These are phyloP conservation scores for Trichoderma atrobrunneum DNA, from an alignment of 2,329 filamentous ascomycete genomes.

Conservation along the genomic window DNA sequence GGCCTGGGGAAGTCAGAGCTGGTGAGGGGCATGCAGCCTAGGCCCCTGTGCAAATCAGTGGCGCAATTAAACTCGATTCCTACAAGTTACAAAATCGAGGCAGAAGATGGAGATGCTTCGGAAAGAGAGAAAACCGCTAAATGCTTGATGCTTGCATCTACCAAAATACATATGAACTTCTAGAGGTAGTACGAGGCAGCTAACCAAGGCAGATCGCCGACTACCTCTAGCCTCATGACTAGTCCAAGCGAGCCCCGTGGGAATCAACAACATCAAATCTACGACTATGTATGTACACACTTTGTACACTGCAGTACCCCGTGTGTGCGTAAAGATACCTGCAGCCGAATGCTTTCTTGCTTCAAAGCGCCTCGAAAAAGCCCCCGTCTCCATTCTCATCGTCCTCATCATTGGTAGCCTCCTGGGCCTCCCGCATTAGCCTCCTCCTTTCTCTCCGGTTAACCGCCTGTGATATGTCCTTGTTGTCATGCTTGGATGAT, in stretches of 20 bases:
- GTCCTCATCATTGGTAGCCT: constrained; percentile 35
- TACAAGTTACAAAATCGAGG: neutral
- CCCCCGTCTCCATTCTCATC: constrained; percentile 54
- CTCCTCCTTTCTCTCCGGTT: constrained; percentile 38
- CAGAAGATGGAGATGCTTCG: neutral
- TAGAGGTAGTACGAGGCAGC: neutral
- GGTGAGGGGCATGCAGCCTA: neutral
- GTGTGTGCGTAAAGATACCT: neutral
- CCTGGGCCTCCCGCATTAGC: constrained; percentile 35
- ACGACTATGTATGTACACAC: neutral
- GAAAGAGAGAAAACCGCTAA: neutral
- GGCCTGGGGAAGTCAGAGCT: neutral
- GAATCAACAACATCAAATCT: neutral
- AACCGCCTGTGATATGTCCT: constrained; percentile 26
- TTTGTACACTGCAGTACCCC: neutral
- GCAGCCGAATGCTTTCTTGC: neutral
- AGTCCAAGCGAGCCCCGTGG: neutral
- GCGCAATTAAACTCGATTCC: neutral
- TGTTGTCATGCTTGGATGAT: constrained; percentile 21
- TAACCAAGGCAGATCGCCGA: neutral
- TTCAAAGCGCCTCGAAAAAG: constrained; percentile 51
- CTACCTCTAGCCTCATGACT: neutral
- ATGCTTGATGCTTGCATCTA: neutral
- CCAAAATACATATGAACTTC: neutral
- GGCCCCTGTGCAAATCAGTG: neutral